Evolutionary conservation across 331 rosid species (phyloP).

Genomic region (Stylosanthes scabra): DNA sequence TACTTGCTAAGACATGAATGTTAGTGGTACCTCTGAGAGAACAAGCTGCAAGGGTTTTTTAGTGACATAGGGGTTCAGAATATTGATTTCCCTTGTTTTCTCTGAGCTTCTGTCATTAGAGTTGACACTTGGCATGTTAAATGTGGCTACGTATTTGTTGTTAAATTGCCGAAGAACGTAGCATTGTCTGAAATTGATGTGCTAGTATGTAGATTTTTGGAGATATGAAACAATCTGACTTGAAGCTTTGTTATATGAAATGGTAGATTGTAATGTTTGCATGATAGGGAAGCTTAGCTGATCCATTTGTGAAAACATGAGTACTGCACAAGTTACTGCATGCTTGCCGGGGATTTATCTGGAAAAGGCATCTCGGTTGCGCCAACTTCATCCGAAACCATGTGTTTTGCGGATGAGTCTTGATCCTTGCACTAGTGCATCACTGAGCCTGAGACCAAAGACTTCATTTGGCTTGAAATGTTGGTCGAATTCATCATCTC

Average conservation of each 20-base stretch:
- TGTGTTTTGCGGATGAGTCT: slow-evolving; percentile 12
- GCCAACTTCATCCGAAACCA: slow-evolving; percentile 15
- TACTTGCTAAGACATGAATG: neutral
- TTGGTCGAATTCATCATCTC: slow-evolving; percentile 20
- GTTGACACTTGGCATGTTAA: neutral
- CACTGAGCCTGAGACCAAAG: neutral
- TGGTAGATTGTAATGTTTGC: slow-evolving; percentile 39
- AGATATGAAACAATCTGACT: slow-evolving; percentile 13
- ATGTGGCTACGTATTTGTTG: neutral
- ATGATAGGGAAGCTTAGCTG: slow-evolving; percentile 36
- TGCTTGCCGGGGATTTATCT: slow-evolving; percentile 37
- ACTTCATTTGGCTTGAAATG: slow-evolving; percentile 32
- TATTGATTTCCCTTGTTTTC: neutral
- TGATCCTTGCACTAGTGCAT: neutral
- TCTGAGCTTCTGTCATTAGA: slow-evolving; percentile 2
- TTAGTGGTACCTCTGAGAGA: neutral
- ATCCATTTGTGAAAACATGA: slow-evolving; percentile 45
- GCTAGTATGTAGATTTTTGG: neutral
- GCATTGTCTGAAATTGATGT: neutral
- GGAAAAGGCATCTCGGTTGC: slow-evolving; percentile 38
- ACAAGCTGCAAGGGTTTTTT: neutral
- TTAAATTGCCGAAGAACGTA: neutral
- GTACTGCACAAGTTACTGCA: slow-evolving; percentile 45
- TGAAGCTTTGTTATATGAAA: slow-evolving; percentile 31
- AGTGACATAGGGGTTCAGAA: neutral